A percentile compares a stretch with the other conserved stretches of the same genome.
Evolutionary conservation across 116 monocot species (phyloP).

Genomic region (Papilionanthe hybrid): DNA sequence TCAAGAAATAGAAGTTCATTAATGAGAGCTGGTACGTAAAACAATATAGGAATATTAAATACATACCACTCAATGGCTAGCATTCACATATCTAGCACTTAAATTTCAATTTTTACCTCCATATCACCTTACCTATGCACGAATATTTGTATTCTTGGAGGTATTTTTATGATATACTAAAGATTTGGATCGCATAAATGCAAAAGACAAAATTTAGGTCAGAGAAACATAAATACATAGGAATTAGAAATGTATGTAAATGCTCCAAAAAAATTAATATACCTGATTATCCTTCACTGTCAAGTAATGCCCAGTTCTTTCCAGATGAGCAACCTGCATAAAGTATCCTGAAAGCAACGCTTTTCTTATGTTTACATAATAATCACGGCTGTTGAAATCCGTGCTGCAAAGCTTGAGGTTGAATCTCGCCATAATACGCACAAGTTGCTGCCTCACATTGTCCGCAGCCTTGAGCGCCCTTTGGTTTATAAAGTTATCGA

Average conservation of each 20-base stretch:
- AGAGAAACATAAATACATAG: too few relatives aligned
- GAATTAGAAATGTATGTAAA: too few relatives aligned
- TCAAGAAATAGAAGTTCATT: neutral
- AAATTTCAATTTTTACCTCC: too few relatives aligned
- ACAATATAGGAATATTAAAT: too few relatives aligned
- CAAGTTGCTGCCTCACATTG: conserved; percentile 87
- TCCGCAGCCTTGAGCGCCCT: conserved; percentile 83
- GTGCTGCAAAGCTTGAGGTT: conserved; percentile 94
- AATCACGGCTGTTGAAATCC: conserved; percentile 85
- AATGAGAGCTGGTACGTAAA: neutral
- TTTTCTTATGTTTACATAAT: conserved; percentile 88
- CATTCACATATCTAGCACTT: too few relatives aligned
- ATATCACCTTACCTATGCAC: too few relatives aligned
- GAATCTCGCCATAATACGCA: conserved; percentile 86
- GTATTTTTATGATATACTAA: too few relatives aligned
- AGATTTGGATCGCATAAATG: too few relatives aligned
- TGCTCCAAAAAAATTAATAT: neutral
- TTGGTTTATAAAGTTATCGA: conserved; percentile 85
- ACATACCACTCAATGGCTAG: too few relatives aligned
- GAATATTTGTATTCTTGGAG: too few relatives aligned
- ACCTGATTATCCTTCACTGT: conserved; percentile 98
- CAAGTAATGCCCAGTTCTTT: conserved; percentile 79
- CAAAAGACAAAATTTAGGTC: too few relatives aligned
- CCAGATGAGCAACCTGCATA: conserved; percentile 98
- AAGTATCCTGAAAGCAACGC: conserved; percentile 88